Conservation (phyloP, 495 filamentous ascomycete genomes). For the Podospora bellae-mahoneyi region DNA sequence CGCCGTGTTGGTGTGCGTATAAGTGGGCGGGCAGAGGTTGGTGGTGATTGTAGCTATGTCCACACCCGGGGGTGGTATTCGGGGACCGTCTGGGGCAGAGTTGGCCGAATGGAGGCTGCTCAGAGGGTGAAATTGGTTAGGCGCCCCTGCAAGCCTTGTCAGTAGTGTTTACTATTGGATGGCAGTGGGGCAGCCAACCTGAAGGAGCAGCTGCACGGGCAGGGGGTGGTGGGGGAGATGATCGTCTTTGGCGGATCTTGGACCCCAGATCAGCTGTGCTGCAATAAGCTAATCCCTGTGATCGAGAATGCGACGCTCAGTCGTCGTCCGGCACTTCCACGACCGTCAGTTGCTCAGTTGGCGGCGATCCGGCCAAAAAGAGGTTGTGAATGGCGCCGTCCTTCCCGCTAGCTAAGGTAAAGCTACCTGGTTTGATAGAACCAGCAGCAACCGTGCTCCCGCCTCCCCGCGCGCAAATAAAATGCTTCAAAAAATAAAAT, state of each 20-base stretch:
- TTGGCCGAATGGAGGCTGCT: constrained; percentile 20
- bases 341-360: constrained; percentile 20
- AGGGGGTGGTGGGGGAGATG: constrained; percentile 19
- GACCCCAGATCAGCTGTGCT: constrained; percentile 34
- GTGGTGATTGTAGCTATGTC: constrained; percentile 17
- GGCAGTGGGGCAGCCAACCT: constrained; percentile 13
- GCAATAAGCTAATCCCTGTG: constrained; percentile 33
- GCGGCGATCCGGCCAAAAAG: constrained; percentile 25
- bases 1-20: constrained; percentile 3
- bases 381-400: constrained; percentile 8
- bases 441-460: too few species aligned
- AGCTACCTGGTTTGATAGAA: too few species aligned
- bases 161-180: constrained; percentile 28
- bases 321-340: constrained; percentile 30
- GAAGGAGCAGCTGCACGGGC: constrained; percentile 20
- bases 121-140: constrained; percentile 11
- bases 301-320: constrained; percentile 23
- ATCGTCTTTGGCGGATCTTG: constrained; percentile 31
- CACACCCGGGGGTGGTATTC: constrained; percentile 14
- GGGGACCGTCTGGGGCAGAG: constrained; percentile 11
- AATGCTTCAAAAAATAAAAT: too few species aligned
- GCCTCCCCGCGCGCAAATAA: too few species aligned
- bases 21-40: constrained; percentile 16
- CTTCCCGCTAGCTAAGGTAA: background rate
- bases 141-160: constrained; percentile 31